Evolutionary conservation across 163 green algal species (phyloP), one percentile per base, ranked within the genome.

Genomic region (Prototheca wickerhamii): DNA sequence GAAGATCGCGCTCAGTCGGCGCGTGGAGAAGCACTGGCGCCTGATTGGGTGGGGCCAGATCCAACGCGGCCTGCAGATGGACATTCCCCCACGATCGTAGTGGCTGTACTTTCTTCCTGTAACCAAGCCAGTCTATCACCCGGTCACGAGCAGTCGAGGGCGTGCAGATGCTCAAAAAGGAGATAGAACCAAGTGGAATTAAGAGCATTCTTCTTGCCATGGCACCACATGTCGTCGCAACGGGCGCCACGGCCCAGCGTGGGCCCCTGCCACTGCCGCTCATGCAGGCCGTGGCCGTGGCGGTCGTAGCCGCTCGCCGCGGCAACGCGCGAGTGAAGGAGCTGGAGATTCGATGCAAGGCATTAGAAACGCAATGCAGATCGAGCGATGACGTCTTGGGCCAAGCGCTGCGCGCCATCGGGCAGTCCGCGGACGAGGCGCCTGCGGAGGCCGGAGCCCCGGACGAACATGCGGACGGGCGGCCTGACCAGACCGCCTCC

Each of bases 1-100:
- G 84, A 96, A 97, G 80, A 84, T 96, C 44, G 91, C 91, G 23
- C 78, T 97, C 20, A 86, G 69, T 40, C 75, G 92, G 20, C 73
- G 92, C 29, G 90, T 98, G 57, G 92, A 98, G 60, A 98, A 96
- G 83, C 90, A 98, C 74, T 98, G 92, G 92, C 82, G 92, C 12
- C 74, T 98, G 7, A 97, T 98, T 73, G 92, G 92, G 3, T 97
- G 91, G 91, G 92, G 91, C 1, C 89, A 96, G 80, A 97, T 97
- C 69, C 91, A 97, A 65, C 89, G 90, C 65, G 91, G 91, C 1
- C 53, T 78, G 29, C 34, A 29, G 12, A 44, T 76, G 46, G 51
- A 59, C 34, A 54, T 74, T 5, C 51, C 42, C 37, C 10, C 37
- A 10, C 37, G 37, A 15, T 21, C 37, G 10, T 44, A 15, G 15